phyloP scores from a whole-genome alignment of 169 alveolate species.

The Plasmodium cynomolgi region DNA sequence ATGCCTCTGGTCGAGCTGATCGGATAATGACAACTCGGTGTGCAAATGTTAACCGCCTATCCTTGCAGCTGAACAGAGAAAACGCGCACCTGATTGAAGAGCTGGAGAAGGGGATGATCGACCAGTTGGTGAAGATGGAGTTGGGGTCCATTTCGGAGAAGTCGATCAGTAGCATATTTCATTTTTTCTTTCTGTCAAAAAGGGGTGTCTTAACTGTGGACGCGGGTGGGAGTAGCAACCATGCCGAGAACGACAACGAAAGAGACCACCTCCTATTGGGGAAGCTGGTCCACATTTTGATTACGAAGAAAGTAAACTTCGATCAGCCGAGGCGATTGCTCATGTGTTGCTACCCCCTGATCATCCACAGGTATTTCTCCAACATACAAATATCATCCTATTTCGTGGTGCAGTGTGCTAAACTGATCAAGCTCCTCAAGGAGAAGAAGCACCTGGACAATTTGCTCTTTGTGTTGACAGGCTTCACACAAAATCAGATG shows the following conservation, averaged over 20 bases:
- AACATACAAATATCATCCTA: constrained; percentile 42
- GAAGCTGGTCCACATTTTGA: constrained; percentile 26
- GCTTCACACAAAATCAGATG: constrained; percentile 53
- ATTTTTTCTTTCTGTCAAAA: constrained; percentile 44
- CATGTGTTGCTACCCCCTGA: constrained; percentile 60
- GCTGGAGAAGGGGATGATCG: constrained; percentile 31
- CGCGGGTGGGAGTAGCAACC: not conserved
- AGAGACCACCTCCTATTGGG: constrained; percentile 21
- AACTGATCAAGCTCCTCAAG: constrained; percentile 27
- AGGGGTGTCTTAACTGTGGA: not conserved
- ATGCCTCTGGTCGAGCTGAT: not conserved
- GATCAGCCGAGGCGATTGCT: constrained; percentile 39
- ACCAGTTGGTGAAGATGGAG: not conserved
- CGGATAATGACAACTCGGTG: not conserved
- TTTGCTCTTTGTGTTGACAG: constrained; percentile 54
- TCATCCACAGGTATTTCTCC: constrained; percentile 58
- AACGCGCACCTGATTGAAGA: constrained; percentile 12
- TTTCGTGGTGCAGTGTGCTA: constrained; percentile 54
- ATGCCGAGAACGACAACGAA: not conserved
- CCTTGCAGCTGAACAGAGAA: not conserved
- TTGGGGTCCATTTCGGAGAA: constrained; percentile 26
- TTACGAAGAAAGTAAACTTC: constrained; percentile 33
- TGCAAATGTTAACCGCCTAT: not conserved
- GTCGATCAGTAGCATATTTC: constrained; percentile 65
- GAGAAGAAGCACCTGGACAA: constrained; percentile 36